Base-by-base conservation (phyloP, 371 early-diverging fungal genomes). In the Rhizopus arrhizus region DNA sequence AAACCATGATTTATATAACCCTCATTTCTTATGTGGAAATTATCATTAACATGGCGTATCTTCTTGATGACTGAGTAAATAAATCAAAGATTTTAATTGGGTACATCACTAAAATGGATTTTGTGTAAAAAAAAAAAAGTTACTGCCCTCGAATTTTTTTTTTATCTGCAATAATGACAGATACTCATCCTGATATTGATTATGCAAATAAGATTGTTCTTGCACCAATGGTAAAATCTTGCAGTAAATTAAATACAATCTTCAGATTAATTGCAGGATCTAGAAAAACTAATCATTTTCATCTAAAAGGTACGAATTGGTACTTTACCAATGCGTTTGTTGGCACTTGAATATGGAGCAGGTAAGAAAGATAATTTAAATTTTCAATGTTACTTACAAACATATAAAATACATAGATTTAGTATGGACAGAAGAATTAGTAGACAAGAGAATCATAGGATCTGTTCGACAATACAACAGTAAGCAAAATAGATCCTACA, bases 371-470 rank as follows among this genome's bases (percentile, higher is more conserved):
- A 34, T 32, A 53, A 45, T 32, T 34, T 52, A 56, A 45, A n/a
- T 1, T 49, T 45, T 15, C 51, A 42, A 47, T 7, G 29, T 31
- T 63, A 38, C 7, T 16, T 12, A 34, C 52, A 33, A 13, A 34
- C 5, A 16, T 15, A 48, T 34, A 36, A 38, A 38, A 36, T 32
- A 7, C 34, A 41, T 57, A 89, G 95, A 96, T 73, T 68, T 95
- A 34, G 96, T 97, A 13, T 98, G 93, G 84, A 81, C 89, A 4
- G 93, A 95, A 32, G 98, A 98, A 70, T 85, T 92, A 10, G 85
- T 98, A 12, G 98, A 95, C 78, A 90, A 88, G 61, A 78, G 89
- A 51, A 88, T 98, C 31, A 86, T 91, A 35, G 89, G 87, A n/a
- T 85, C 90, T n/a, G 76, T 79, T 36, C 84, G 98, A 47, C 66